Conservation (phyloP, 768 basidiomycete genomes). For the Hypsizygus marmoreus region DNA sequence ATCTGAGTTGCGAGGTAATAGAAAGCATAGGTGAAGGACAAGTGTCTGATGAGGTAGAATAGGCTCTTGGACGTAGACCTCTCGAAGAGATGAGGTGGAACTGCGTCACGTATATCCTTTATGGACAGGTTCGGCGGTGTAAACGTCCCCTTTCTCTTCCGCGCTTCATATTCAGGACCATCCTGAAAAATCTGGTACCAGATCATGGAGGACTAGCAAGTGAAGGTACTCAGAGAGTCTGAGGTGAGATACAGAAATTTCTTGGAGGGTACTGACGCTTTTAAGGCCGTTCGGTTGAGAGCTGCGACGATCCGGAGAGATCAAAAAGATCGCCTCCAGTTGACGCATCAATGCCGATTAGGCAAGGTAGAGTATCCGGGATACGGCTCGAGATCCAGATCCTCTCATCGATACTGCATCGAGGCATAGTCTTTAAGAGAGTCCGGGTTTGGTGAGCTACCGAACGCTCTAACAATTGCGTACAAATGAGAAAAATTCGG, state of each 20-base stretch:
- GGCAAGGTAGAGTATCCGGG: slow-evolving; percentile 9
- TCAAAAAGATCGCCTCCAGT: slow-evolving; percentile 18
- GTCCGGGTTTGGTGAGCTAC: not conserved
- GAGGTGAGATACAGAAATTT: not conserved
- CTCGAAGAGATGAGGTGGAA: slow-evolving; percentile 49
- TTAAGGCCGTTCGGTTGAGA: slow-evolving; percentile 13
- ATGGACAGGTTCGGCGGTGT: slow-evolving; percentile 43
- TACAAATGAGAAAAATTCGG: not conserved
- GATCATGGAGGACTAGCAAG: slow-evolving; percentile 25
- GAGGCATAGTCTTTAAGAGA: too few relatives aligned
- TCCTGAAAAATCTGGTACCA: slow-evolving; percentile 48
- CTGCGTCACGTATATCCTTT: slow-evolving; percentile 47
- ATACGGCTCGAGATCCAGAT: slow-evolving; percentile 13
- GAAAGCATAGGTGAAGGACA: slow-evolving; percentile 38
- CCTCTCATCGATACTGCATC: slow-evolving; percentile 10
- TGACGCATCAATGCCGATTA: slow-evolving; percentile 18
- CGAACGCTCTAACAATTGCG: not conserved
- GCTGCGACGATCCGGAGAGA: slow-evolving; percentile 18
- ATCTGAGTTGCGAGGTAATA: slow-evolving; percentile 42
- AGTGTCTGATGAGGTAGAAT: slow-evolving; percentile 44
- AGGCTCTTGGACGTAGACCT: slow-evolving; percentile 45
- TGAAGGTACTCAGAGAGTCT: not conserved
- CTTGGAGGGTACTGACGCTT: slow-evolving; percentile 4
- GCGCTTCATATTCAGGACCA: slow-evolving; percentile 51
- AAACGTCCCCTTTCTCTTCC: slow-evolving; percentile 38